Evolutionary conservation across 108 stramenopile genomes (phyloP), one percentile per base, ranked within the genome.

Genomic region (Fistulifera pelliculosa): DNA sequence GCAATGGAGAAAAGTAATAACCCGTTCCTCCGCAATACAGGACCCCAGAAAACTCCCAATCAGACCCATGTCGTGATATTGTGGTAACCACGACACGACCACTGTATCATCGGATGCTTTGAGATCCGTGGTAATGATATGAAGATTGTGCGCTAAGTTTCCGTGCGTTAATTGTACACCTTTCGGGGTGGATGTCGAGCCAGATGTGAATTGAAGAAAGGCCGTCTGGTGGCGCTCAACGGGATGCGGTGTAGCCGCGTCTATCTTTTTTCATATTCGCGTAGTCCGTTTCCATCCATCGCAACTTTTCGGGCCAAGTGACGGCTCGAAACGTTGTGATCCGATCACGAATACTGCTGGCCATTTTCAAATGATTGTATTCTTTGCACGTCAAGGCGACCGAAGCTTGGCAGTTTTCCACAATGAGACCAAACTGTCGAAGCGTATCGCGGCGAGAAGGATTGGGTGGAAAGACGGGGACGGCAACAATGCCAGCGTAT

Each of bases 31-130:
- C 97, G 59, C 97, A 98, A 52, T 93, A 98, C 14, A 97, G 61
- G 6, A 77, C 52, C 21, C 98, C 2, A 99, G 69, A 40, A 95
- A 79, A 7, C 87, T 82, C 31, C 98, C 99, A 51, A 99, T 98
- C 38, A 99, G 74, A 16, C 98, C 99, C 99, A 99, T 99, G 65
- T 99, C 99, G 61, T 99, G 99, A 68, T 99, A 99, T 73, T 99
- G 98, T 0, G 94, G 99, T n/a, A 99, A 75, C 98, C 99, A 99
- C 5, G 87, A 93, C 5, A 94, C 98, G 24, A 93, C 94, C 12
- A 87, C 71, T 1, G 99, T 98, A 49, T 77, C 77, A 14, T 66
- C 44, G 3, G 49, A 54, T 0, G 97, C 94, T 28, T 85, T 54
- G 13, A 94, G 53, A 44, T 90, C 90, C 19, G 50, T 44, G 7